Conservation (phyloP, 306 rosid genomes). For the Cicer arietinum region DNA sequence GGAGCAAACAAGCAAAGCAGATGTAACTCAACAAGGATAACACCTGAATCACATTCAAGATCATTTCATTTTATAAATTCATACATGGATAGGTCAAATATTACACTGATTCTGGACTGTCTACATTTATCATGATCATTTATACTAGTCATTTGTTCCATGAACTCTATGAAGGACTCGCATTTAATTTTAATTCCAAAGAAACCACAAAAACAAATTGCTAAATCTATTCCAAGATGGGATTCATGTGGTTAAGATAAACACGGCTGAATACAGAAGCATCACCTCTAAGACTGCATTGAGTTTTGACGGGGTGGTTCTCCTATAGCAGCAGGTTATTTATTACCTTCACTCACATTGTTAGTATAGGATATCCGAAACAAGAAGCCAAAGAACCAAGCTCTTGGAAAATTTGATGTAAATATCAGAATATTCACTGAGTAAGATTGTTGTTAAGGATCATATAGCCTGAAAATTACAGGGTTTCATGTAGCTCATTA, state of each 20-base stretch:
- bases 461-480: constrained; percentile 35
- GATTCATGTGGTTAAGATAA: constrained; percentile 14
- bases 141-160: constrained; percentile 29
- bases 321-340: constrained; percentile 26
- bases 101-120: constrained; percentile 23
- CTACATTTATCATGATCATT: constrained; percentile 7
- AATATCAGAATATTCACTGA: constrained; percentile 24
- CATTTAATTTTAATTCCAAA: constrained; percentile 32
- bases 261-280: constrained; percentile 29
- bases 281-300: constrained; percentile 16
- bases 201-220: constrained; percentile 16
- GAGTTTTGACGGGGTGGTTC: constrained; percentile 17
- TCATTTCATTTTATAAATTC: constrained; percentile 29
- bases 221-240: constrained; percentile 29
- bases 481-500: constrained; percentile 25
- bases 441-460: constrained; percentile 25
- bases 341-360: constrained; percentile 11
- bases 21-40: constrained; percentile 37
- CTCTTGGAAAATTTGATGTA: constrained; percentile 28
- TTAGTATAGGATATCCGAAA: constrained; percentile 34
- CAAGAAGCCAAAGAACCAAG: constrained; percentile 37
- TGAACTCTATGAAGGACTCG: not conserved
- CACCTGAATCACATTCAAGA: constrained; percentile 35
- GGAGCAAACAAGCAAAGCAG: constrained; percentile 45
- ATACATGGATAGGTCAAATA: not conserved